Evolutionary conservation across 192 early-diverging fungal species (phyloP).

Genomic region (Gaertneriomyces semiglobifer): DNA sequence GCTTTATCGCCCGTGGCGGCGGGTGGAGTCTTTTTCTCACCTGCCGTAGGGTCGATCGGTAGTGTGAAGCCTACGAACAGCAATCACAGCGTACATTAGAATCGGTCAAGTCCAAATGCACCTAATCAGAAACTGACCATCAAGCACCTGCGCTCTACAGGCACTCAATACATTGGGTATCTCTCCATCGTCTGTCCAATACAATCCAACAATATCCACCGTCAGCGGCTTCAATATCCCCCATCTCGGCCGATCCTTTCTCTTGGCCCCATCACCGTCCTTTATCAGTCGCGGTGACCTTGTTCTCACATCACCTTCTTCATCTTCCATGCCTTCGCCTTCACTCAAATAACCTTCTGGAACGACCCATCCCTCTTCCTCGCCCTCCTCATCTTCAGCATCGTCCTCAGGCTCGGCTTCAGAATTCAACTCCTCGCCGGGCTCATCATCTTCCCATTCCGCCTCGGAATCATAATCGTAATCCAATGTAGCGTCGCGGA

Average conservation of each 20-base stretch:
- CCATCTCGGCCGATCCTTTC: slow-evolving; percentile 20
- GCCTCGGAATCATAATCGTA: slow-evolving; percentile 87
- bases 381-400: slow-evolving; percentile 57
- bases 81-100: no score
- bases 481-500: slow-evolving; percentile 44
- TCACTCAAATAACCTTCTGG: slow-evolving; percentile 85
- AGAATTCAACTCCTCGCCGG: slow-evolving; percentile 79
- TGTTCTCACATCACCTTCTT: slow-evolving; percentile 15
- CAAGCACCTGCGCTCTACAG: no score
- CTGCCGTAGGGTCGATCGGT: no score
- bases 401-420: slow-evolving; percentile 77
- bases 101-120: no score
- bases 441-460: slow-evolving; percentile 88
- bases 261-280: neutral
- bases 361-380: slow-evolving; percentile 73
- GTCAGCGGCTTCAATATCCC: slow-evolving; percentile 13
- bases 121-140: no score
- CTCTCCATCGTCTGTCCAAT: no score
- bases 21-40: no score
- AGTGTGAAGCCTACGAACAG: no score
- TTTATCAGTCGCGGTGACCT: neutral
- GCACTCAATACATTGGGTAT: no score
- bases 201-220: neutral
- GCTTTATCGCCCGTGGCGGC: no score
- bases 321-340: slow-evolving; percentile 57